Conservation (phyloP, 129 eudicot genomes). For the Flaveria trinervia region DNA sequence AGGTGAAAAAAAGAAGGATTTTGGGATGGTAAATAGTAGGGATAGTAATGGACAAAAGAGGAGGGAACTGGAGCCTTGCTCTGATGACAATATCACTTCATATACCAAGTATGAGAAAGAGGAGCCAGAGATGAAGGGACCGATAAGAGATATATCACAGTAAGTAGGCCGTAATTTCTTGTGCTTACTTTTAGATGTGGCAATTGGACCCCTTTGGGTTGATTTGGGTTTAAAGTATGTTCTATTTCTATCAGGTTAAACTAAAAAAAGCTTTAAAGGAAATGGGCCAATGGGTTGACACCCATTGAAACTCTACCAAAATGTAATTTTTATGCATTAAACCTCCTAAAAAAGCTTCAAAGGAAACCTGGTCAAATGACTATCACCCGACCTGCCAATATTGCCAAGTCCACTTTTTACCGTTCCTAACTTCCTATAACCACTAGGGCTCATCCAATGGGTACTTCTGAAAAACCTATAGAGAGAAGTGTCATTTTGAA, state of each 20-base stretch:
- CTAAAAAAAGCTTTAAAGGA: background rate
- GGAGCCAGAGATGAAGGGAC: slow-evolving; percentile 87
- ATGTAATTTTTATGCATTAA: background rate
- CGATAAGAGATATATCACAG: slow-evolving; percentile 72
- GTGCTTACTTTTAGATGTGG: background rate
- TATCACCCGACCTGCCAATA: background rate
- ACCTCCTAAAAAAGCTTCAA: background rate
- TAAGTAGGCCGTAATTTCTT: slow-evolving; percentile 40
- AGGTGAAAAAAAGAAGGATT: slow-evolving; percentile 50
- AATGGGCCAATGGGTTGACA: background rate
- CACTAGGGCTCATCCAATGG: background rate
- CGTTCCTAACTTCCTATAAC: background rate
- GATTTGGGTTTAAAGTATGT: background rate
- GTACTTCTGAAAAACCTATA: background rate
- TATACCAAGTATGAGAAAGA: slow-evolving; percentile 86
- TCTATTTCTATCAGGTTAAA: slow-evolving; percentile 2
- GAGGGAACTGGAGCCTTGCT: slow-evolving; percentile 62
- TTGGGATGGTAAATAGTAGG: slow-evolving; percentile 42
- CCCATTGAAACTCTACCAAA: background rate
- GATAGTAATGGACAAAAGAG: slow-evolving; percentile 42
- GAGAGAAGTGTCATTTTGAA: slow-evolving; percentile 4
- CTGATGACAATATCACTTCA: slow-evolving; percentile 61
- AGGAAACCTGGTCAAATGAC: background rate
- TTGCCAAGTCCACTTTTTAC: background rate
- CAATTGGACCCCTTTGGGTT: background rate